Percentiles rank a stretch among this genome's conserved stretches.
Evolutionary conservation across 1,139 yeast genomes (phyloP).

Genomic region (Schwanniomyces etchellsii): DNA sequence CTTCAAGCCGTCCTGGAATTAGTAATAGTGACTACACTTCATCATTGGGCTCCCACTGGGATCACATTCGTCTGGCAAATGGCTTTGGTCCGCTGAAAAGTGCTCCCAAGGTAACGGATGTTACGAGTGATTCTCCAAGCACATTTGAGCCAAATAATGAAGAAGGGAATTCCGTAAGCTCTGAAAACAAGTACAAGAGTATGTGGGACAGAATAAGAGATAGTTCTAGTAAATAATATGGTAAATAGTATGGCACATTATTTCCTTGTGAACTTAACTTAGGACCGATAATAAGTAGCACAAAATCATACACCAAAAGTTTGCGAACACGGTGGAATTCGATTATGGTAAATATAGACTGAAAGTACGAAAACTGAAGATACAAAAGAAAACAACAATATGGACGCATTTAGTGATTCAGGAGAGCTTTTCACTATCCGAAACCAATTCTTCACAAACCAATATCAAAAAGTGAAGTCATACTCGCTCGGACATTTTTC

Average conservation of each 20-base stretch:
- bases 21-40: constrained; percentile 2
- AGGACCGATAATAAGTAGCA: background rate
- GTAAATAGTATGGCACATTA: no score
- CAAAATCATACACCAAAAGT: background rate
- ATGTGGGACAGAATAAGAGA: constrained; percentile 14
- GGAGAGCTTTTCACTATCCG: constrained; percentile 40
- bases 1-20: constrained; percentile 6
- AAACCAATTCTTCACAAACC: constrained; percentile 45
- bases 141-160: background rate
- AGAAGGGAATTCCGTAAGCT: background rate
- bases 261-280: no score
- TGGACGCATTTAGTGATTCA: constrained; percentile 37
- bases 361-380: background rate
- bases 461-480: constrained; percentile 32
- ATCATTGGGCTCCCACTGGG: constrained; percentile 22
- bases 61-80: constrained; percentile 23
- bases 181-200: background rate
- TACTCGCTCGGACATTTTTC: constrained; percentile 31
- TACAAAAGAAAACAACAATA: no score
- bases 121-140: background rate
- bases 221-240: constrained; percentile 1
- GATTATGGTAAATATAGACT: background rate
- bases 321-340: background rate
- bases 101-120: background rate
- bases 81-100: constrained; percentile 15